Conservation (phyloP, 495 filamentous ascomycete species). For the Aspergillus coremiiformis region DNA sequence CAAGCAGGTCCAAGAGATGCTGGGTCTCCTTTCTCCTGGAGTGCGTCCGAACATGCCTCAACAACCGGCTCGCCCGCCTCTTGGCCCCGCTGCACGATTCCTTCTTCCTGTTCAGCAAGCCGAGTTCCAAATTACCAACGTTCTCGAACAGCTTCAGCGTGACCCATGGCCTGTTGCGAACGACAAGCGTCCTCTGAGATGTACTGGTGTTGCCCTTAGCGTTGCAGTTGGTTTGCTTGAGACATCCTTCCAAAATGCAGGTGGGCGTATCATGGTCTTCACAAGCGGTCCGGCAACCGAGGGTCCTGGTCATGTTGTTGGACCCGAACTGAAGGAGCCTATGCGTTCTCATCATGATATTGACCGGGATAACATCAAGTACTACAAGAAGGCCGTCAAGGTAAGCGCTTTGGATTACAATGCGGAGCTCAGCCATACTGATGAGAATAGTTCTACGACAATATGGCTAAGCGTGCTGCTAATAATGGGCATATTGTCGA, state of each 20-base stretch:
- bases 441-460: constrained; percentile 81
- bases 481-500: constrained; percentile 98
- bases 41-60: constrained; percentile 72
- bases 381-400: constrained; percentile 98
- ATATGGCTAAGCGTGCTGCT: constrained; percentile 87
- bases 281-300: constrained; percentile 93
- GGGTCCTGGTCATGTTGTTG: constrained; percentile 94
- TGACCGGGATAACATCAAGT: constrained; percentile 97
- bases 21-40: constrained; percentile 59
- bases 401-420: constrained; percentile 36
- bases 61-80: constrained; percentile 71
- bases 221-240: constrained; percentile 92
- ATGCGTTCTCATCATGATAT: constrained; percentile 99
- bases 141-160: constrained; percentile 91
- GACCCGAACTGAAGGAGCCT: constrained; percentile 92
- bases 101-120: constrained; percentile 91
- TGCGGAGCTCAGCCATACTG: constrained; percentile 11
- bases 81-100: constrained; percentile 83
- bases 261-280: constrained; percentile 95
- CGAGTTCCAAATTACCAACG: constrained; percentile 97
- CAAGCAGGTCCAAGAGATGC: constrained; percentile 98
- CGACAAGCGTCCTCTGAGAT: constrained; percentile 85
- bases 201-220: constrained; percentile 91
- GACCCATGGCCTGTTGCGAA: constrained; percentile 98
- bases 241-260: constrained; percentile 89